phyloP scores from a whole-genome alignment of 31 red algal species.

The Asparagopsis taxiformis region DNA sequence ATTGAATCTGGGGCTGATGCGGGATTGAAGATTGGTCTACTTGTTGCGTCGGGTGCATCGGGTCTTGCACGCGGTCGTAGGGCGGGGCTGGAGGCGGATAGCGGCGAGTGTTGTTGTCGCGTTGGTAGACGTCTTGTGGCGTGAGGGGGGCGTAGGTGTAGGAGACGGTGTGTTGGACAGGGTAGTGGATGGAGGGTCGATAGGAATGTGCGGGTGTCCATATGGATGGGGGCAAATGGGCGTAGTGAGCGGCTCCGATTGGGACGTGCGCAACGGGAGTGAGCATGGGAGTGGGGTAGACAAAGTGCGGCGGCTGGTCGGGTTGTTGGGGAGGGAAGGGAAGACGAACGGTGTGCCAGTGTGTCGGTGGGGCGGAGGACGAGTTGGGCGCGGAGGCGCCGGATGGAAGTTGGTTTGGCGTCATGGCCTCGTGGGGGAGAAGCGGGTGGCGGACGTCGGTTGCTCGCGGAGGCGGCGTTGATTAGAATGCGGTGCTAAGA shows the following conservation, averaged over 20 bases:
- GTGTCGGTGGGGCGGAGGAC: background rate
- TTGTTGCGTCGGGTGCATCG: background rate
- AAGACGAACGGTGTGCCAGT: background rate
- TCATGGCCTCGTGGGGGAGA: background rate
- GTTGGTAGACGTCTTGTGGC: background rate
- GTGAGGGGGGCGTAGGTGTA: constrained; percentile 20
- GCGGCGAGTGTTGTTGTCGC: background rate
- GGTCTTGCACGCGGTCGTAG: background rate
- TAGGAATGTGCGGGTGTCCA: constrained; percentile 48
- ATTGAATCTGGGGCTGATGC: background rate
- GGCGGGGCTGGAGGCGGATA: background rate
- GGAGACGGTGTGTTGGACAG: constrained; percentile 17
- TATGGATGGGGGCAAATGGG: constrained; percentile 60
- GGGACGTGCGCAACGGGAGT: constrained; percentile 67
- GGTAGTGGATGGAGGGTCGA: background rate
- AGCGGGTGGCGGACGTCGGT: constrained; percentile 3
- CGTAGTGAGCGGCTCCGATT: constrained; percentile 68
- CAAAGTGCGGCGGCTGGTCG: background rate
- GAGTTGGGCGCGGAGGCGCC: background rate
- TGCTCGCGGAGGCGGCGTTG: background rate
- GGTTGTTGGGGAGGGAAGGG: constrained; percentile 7
- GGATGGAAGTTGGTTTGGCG: background rate
- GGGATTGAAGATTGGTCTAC: background rate
- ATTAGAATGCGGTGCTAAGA: background rate
- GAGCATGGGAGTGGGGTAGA: constrained; percentile 21